Evolutionary conservation across 352 stramenopile species (phyloP).

Genomic region (Phytophthora cactorum): DNA sequence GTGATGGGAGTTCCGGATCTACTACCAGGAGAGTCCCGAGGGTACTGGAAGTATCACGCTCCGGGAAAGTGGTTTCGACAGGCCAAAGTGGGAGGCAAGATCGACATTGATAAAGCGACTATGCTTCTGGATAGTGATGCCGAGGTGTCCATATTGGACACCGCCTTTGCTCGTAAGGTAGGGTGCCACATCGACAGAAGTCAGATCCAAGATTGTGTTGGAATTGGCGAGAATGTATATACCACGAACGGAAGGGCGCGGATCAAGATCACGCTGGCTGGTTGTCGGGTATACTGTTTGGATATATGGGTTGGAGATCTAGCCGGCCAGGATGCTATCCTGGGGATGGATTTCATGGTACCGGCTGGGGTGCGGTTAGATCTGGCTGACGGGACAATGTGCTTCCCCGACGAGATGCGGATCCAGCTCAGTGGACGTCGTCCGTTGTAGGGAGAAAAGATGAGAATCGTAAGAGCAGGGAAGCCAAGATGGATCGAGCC

Average conservation of each 20-base stretch:
- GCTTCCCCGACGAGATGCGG: not conserved
- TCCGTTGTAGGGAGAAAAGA: not conserved
- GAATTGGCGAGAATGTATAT: not conserved
- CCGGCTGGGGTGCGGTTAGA: not conserved
- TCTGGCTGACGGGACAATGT: not conserved
- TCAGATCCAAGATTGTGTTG: not conserved
- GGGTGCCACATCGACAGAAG: not conserved
- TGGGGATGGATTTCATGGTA: not conserved
- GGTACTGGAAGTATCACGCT: conserved; percentile 5
- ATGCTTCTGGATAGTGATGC: conserved; percentile 29
- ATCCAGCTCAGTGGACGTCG: not conserved
- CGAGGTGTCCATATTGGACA: conserved; percentile 29
- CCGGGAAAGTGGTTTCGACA: conserved; percentile 31
- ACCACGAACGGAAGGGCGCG: not conserved
- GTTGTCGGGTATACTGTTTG: not conserved
- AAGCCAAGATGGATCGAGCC: not conserved
- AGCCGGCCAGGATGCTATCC: not conserved
- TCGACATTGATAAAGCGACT: conserved; percentile 25
- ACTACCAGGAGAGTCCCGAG: not conserved
- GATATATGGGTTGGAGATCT: not conserved
- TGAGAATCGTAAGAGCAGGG: not conserved
- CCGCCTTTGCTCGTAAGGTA: conserved; percentile 6
- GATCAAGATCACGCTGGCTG: not conserved
- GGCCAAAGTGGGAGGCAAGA: conserved; percentile 16
- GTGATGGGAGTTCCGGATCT: not conserved